Base-by-base conservation (phyloP, 441 rosid species). In the Eruca vesicaria region DNA sequence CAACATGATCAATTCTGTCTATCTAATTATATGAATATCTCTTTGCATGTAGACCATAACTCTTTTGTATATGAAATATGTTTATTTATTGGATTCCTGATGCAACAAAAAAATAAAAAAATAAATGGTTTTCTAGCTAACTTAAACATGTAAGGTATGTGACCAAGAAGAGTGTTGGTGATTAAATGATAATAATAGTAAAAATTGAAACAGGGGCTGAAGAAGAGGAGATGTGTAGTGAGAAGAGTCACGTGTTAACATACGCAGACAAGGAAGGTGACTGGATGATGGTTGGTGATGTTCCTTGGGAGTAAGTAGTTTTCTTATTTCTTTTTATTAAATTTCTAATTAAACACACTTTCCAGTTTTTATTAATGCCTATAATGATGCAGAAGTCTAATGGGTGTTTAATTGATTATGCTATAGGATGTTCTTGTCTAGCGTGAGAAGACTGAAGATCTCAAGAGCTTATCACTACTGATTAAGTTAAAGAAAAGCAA, bases 201-300 rank as follows among this genome's bases (percentile, higher is more conserved):
- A 50, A 50, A 35, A 55, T 3, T 68, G 73, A 52, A 70, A 65
- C 85, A 94, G 98, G 98, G 97, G 86, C 97, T 15, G 97, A 94
- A 68, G 87, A 83, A 82, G 97, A 91, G 32, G 87, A 80, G 64
- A 86, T 82, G 69, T 82, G 85, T 38, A 65, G 68, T 18, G 90
- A 79, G 73, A 84, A 89, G 58, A 84, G 83, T 60, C 96, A 88
- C 73, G 96, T 95, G 48, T 68, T 95, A 80, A 91, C 98, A 18
- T 95, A 95, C 63, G 96, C 94, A 68, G 99, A 95, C 78, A 87
- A 83, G 79, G 99, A 95, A 86, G 98, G 98, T 21, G 99, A 95
- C 63, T 95, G 99, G 99, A 77, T 95, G 89, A 92, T 95, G 86
- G 99, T 92, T 79, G 98, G 99, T 4, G 99, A 94, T 84, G 97